Base-by-base conservation (phyloP, 176 grass and related monocot species). In the Eleusine coracana region DNA sequence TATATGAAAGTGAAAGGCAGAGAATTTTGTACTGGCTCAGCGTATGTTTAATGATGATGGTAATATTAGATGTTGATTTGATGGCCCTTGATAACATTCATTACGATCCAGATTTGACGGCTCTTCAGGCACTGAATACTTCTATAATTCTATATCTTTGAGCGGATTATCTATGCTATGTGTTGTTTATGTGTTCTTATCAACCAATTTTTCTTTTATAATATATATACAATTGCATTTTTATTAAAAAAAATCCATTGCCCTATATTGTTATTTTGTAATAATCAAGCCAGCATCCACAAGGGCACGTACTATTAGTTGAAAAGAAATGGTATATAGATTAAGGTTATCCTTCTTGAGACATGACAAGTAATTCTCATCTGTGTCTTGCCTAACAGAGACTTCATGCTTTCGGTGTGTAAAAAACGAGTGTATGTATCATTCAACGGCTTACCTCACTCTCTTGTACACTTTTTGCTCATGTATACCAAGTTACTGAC, bases 1-100 rank as follows among this genome's bases (percentile, higher is more conserved):
- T 44, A 17, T 37, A 52, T 82, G 78, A 67, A 74, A 73, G 34
- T 34, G 70, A 63, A 23, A 14, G 60, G 25, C 60, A 70, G 11
- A n/a, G n/a, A 17, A 78, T 50, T 83, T 85, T 84, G 51, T 85
- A 68, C 71, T 76, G 52, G 66, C 82, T 80, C 51, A 38, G 17
- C 11, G 14, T 60, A 49, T 81, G 49, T 17, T 6, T 82, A 82
- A 82, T 69, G 51, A 83, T 79, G 50, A 13, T 68, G 17, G 74
- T 78, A 81, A 61, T 51, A 65, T 46, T 82, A 51, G 23, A 71
- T 68, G 59, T 14, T 40, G 58, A 78, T 49, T 50, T 82, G 55
- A 36, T 77, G 56, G 27, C 37, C 71, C 83, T 14, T 34, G 27
- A 38, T 55, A 71, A 21, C 59, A 31, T 46, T 71, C 62, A 71